Base-by-base conservation (phyloP, 2,329 filamentous ascomycete species). In the Aschersonia sp. region DNA sequence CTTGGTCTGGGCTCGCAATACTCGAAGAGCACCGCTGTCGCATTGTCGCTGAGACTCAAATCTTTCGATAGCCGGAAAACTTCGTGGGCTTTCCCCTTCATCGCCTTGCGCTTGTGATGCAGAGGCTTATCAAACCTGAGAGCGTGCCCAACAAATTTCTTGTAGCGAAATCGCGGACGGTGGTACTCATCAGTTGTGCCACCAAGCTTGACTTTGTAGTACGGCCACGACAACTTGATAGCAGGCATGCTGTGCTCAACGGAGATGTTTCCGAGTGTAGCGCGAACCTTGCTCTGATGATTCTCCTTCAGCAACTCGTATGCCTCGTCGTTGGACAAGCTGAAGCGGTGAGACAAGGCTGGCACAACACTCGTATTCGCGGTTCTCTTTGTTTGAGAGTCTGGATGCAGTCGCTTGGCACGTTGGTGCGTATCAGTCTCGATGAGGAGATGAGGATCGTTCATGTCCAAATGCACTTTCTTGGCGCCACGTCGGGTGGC, bases 271-370 rank as follows among this genome's bases (percentile, higher is more conserved):
- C 89, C 88, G 51, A 98, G 78, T 1, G 88, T 94, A 47, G 89
- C 92, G 55, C 92, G 82, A 51, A 98, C 86, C 65, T 95, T 97
- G 73, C 87, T 89, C 67, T 94, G 88, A 59, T 94, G 89, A 59
- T 96, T 97, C 64, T 95, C 89, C 65, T 97, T 97, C 43, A 98
- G 77, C 51, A 89, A 80, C 59, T 97, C 89, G 62, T 98, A 98
- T 2, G 89, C 89, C 50, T 92, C 85, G 59, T 98, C 92, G 53
- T 97, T 97, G 31, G 89, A 95, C 50, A 94, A 85, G 61, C 97
- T 97, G 73, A 95, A 98, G 42, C 91, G 82, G 55, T 84, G 78
- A 40, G 78, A 78, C 38, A 95, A 75, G 48, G 86, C 81, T 48
- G 83, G 84, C 3, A 82, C 80, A 42, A 88, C 68, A 46, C 80